Evolutionary conservation across 768 basidiomycete species (phyloP).

Genomic region (Collybia nuda): DNA sequence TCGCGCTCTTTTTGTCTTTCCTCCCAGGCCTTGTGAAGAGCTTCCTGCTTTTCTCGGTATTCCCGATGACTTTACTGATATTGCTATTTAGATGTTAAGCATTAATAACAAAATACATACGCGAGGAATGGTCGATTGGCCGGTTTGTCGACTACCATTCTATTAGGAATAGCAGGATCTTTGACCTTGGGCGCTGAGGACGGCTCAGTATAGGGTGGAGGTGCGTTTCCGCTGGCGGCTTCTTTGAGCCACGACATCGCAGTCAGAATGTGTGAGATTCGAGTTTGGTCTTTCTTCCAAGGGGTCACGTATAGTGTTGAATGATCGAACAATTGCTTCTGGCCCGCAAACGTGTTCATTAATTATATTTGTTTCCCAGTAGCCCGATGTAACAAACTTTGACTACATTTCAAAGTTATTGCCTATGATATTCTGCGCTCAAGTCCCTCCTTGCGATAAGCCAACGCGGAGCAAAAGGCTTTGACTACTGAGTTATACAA

Average conservation of each 20-base stretch:
- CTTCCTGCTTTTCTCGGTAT: conserved; percentile 62
- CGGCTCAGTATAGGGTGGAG: conserved; percentile 36
- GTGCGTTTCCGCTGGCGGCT: conserved; percentile 35
- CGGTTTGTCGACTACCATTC: conserved; percentile 71
- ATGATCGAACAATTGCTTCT: too few relatives aligned
- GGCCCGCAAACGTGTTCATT: background rate
- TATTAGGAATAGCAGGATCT: conserved; percentile 63
- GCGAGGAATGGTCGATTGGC: conserved; percentile 86
- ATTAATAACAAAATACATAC: conserved; percentile 44
- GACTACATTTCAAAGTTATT: too few relatives aligned
- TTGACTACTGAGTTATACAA: too few relatives aligned
- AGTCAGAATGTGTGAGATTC: conserved; percentile 4
- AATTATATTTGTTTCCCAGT: background rate
- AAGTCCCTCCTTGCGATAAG: too few relatives aligned
- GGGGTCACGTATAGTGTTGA: too few relatives aligned
- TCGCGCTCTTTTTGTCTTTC: conserved; percentile 71
- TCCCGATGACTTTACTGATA: conserved; percentile 54
- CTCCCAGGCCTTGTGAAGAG: conserved; percentile 62
- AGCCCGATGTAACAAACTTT: too few relatives aligned
- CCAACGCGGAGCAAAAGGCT: too few relatives aligned
- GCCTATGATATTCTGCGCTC: too few relatives aligned
- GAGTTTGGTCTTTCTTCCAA: too few relatives aligned
- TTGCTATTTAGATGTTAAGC: conserved; percentile 8
- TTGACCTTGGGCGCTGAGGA: conserved; percentile 49
- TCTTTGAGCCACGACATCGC: conserved; percentile 70